Base-by-base conservation (phyloP, 2,329 filamentous ascomycete species). In the Talaromyces sp. region DNA sequence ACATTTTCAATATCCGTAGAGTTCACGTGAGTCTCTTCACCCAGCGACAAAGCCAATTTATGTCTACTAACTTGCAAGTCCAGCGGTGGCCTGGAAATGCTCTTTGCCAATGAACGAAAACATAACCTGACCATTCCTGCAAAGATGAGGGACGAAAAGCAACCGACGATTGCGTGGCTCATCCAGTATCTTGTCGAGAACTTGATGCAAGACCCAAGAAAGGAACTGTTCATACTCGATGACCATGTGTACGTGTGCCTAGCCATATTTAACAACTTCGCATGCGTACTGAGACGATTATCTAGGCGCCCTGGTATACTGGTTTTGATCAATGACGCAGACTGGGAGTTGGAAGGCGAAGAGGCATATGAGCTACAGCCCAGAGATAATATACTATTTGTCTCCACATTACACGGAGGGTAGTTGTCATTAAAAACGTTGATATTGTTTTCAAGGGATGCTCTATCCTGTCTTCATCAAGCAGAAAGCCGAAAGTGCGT, bases 331-430 rank as follows among this genome's bases (percentile, higher is more conserved):
- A 99, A 99, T 74, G 95, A 99, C 70, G 91, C 92, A 28, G 95
- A 99, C 76, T 99, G 95, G 95, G 95, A 98, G 76, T 85, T 99
- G 12, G 95, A 98, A 77, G 95, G 93, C 18, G 93, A 98, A 77
- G 92, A 95, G 73, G 84, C 87, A 67, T 98, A 98, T 73, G 88
- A 92, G 77, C 79, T 99, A 63, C 87, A 93, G 77, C 77, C 82
- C 65, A 85, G 87, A 63, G 95, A 99, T 79, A 93, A 90, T 73
- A 90, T 99, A 69, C 82, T 98, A 67, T 99, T 99, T 78, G 93
- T 99, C 66, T 97, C 93, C 65, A 99, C 95, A 18, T 82, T 99
- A 65, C 95, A 99, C 76, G 95, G 95, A 63, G 95, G 95, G 65
- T 98, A 79, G 79, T 18, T 40, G 46, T n/a, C 25, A 50, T 50